Evolutionary conservation across 257 asterid species (phyloP).

Genomic region (Salvia splendens): DNA sequence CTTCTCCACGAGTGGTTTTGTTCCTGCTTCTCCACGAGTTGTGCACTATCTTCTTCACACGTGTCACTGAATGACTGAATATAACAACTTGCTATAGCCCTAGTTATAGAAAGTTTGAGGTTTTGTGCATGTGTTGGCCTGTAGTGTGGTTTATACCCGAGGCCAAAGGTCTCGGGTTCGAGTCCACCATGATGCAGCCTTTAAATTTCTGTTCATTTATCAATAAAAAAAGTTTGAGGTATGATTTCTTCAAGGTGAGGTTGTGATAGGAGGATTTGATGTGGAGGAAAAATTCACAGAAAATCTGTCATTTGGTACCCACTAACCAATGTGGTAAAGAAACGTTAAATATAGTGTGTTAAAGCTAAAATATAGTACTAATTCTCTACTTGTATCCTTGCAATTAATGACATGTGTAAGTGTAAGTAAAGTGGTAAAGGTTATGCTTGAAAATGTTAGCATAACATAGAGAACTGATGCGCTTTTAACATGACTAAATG

Average conservation of each 20-base stretch:
- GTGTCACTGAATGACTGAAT: neutral
- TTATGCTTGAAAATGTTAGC: neutral
- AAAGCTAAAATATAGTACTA: neutral
- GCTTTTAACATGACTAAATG: neutral
- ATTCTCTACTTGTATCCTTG: neutral
- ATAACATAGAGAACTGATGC: neutral
- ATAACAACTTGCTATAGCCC: neutral
- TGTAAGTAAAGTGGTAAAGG: neutral
- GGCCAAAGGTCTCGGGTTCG: too few relatives aligned
- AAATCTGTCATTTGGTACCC: neutral
- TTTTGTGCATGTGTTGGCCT: neutral
- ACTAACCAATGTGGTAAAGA: neutral
- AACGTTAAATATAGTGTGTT: neutral
- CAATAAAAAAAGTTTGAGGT: neutral
- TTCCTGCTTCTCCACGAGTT: neutral
- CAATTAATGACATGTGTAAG: neutral
- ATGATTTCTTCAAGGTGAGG: neutral
- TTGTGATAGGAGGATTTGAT: conserved; percentile 1
- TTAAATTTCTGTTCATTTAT: too few relatives aligned
- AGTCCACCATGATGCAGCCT: too few relatives aligned
- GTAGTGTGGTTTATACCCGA: too few relatives aligned
- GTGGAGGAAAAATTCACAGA: neutral
- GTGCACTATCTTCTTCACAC: neutral
- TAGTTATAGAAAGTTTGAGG: neutral
- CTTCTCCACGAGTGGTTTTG: neutral